Conservation (phyloP, 306 rosid genomes). For the Trifolium pratense region DNA sequence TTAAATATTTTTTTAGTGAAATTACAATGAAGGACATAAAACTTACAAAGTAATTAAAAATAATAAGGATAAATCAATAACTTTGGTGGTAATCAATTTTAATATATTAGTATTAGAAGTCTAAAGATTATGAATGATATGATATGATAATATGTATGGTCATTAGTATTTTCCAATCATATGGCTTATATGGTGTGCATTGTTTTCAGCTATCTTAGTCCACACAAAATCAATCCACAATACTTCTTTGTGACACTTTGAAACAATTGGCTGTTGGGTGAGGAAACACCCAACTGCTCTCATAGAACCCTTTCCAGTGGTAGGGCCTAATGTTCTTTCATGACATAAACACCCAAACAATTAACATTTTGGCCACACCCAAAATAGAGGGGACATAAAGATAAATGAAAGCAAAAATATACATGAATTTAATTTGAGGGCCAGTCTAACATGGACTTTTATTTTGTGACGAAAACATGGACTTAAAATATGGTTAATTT, state of each 20-base stretch:
- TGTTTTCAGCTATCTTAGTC: slow-evolving; percentile 42
- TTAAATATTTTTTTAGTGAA: too few relatives aligned
- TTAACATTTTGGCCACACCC: slow-evolving; percentile 18
- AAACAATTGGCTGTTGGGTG: slow-evolving; percentile 50
- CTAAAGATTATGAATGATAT: background rate
- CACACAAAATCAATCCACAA: slow-evolving; percentile 44
- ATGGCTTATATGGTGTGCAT: slow-evolving; percentile 35
- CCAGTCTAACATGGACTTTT: too few relatives aligned
- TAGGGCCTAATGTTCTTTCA: slow-evolving; percentile 39
- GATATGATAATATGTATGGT: slow-evolving; percentile 27
- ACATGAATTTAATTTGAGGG: background rate
- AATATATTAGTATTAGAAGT: too few relatives aligned
- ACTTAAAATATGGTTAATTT: too few relatives aligned
- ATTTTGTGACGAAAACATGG: too few relatives aligned
- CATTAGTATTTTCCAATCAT: slow-evolving; percentile 43
- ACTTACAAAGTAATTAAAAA: too few relatives aligned
- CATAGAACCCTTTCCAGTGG: slow-evolving; percentile 33
- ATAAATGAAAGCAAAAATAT: background rate
- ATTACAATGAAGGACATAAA: too few relatives aligned
- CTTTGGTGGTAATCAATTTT: too few relatives aligned
- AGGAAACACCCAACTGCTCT: slow-evolving; percentile 58
- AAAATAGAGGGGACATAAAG: background rate
- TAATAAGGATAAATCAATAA: too few relatives aligned
- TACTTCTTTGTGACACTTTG: slow-evolving; percentile 35
- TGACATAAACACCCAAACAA: slow-evolving; percentile 24